Percentiles rank a stretch among this genome's conserved stretches.
These are phyloP conservation scores for Tulasnella sp. DNA, from an alignment of 768 basidiomycete genomes.

Conservation along the genomic window DNA sequence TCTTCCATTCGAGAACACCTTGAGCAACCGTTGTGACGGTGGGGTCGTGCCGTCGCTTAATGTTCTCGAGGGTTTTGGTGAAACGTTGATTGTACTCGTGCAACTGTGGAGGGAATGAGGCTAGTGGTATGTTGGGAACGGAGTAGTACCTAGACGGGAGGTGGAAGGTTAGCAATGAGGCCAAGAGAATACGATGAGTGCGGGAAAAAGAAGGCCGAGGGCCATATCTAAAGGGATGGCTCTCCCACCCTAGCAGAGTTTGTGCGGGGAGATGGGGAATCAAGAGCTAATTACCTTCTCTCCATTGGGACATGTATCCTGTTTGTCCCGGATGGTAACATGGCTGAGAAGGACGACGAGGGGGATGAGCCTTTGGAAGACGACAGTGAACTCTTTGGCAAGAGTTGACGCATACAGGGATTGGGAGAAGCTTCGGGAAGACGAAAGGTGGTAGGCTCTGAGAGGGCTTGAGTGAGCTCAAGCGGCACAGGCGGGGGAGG, in stretches of 20 bases:
- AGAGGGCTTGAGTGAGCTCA: slow-evolving; percentile 51
- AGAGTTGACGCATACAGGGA: slow-evolving; percentile 57
- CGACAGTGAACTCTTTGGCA: slow-evolving; percentile 21
- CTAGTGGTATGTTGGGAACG: slow-evolving; percentile 67
- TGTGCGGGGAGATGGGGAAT: background rate
- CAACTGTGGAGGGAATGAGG: slow-evolving; percentile 83
- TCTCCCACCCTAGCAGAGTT: background rate
- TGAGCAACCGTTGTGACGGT: slow-evolving; percentile 97
- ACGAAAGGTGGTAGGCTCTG: slow-evolving; percentile 44
- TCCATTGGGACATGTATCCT: slow-evolving; percentile 80
- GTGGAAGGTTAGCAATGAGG: slow-evolving; percentile 17
- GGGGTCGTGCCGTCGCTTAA: slow-evolving; percentile 94
- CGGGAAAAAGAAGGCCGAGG: slow-evolving; percentile 24
- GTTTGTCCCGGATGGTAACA: slow-evolving; percentile 10
- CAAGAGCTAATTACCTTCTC: slow-evolving; percentile 50
- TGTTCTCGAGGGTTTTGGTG: slow-evolving; percentile 77
- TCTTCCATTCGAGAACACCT: slow-evolving; percentile 95
- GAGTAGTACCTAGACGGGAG: slow-evolving; percentile 22
- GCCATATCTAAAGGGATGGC: background rate
- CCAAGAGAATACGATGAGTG: slow-evolving; percentile 17
- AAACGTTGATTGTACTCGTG: slow-evolving; percentile 90
- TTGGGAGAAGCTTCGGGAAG: slow-evolving; percentile 79
- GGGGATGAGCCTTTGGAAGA: slow-evolving; percentile 4
- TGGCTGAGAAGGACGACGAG: slow-evolving; percentile 29
- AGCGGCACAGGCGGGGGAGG: slow-evolving; percentile 69